These are phyloP conservation scores for Camellia granthamiana DNA, from an alignment of 148 eudicot genomes.

Conservation along the genomic window DNA sequence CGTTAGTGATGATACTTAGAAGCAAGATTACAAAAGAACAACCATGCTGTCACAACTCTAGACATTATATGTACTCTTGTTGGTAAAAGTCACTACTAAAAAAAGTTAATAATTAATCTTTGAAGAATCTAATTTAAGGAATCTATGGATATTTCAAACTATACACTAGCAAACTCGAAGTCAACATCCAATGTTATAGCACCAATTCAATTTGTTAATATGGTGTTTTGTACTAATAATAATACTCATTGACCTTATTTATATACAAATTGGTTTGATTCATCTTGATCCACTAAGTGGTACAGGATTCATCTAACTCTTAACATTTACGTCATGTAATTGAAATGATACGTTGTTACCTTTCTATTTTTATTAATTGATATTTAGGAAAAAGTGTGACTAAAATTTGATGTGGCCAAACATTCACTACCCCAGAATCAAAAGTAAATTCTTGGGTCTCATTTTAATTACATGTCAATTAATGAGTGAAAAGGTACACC, in stretches of 20 bases:
- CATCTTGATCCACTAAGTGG: not conserved
- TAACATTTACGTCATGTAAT: too few relatives aligned
- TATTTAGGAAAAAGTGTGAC: not conserved
- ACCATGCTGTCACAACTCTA: not conserved
- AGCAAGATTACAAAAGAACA: not conserved
- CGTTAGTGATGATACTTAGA: too few relatives aligned
- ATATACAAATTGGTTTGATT: too few relatives aligned
- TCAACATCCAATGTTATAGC: not conserved
- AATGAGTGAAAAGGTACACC: not conserved
- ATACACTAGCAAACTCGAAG: not conserved
- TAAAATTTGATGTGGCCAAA: too few relatives aligned
- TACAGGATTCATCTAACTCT: not conserved
- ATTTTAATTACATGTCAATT: too few relatives aligned
- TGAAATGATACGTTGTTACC: not conserved
- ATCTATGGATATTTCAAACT: too few relatives aligned
- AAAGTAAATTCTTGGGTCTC: not conserved
- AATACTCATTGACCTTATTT: too few relatives aligned
- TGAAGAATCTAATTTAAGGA: not conserved
- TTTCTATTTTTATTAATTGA: not conserved
- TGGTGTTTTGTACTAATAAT: not conserved
- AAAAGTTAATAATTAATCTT: not conserved
- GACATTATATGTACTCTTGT: not conserved
- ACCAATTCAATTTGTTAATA: too few relatives aligned
- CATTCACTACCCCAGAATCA: not conserved
- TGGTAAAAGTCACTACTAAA: not conserved